Percentiles rank a stretch among this genome's conserved stretches.
These are phyloP conservation scores for Mycena filopes DNA, from an alignment of 768 basidiomycete genomes.

Conservation along the genomic window DNA sequence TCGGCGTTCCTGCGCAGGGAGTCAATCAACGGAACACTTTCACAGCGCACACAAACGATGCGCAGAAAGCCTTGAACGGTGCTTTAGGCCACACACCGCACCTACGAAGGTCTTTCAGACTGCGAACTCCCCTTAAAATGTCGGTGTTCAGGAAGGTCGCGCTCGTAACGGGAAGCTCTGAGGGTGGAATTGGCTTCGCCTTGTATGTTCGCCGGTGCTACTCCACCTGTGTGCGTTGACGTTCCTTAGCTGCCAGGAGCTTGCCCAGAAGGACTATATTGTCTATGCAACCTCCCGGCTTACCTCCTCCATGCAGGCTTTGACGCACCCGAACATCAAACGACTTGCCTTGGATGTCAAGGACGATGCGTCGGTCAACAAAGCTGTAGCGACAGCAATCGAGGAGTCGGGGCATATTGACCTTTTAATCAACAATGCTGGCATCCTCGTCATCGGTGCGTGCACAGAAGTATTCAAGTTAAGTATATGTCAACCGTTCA, in stretches of 20 bases:
- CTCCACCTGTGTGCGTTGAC: neutral
- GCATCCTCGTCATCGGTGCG: neutral
- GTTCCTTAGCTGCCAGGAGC: neutral
- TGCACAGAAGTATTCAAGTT: neutral
- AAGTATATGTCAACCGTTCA: too few species aligned
- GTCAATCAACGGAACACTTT: too few species aligned
- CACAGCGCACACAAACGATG: too few species aligned
- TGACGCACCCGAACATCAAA: constrained; percentile 7
- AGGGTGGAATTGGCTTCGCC: constrained; percentile 2
- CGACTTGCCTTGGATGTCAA: constrained; percentile 9
- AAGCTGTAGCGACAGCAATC: neutral
- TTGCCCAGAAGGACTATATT: neutral
- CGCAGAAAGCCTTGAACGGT: too few species aligned
- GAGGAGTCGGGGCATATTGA: constrained; percentile 9
- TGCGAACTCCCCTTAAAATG: too few species aligned
- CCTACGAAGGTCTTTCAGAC: too few species aligned
- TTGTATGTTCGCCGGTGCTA: neutral
- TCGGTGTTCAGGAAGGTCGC: constrained; percentile 10
- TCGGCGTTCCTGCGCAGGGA: too few species aligned
- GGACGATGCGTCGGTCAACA: neutral
- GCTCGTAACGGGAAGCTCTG: neutral
- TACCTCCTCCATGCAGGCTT: neutral
- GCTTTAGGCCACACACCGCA: too few species aligned
- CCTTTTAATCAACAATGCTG: constrained; percentile 8
- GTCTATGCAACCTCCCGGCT: constrained; percentile 15